Percentiles rank a stretch among this genome's conserved stretches.
Conservation (phyloP, 2,329 filamentous ascomycete species). For the Didymella arachidicola region DNA sequence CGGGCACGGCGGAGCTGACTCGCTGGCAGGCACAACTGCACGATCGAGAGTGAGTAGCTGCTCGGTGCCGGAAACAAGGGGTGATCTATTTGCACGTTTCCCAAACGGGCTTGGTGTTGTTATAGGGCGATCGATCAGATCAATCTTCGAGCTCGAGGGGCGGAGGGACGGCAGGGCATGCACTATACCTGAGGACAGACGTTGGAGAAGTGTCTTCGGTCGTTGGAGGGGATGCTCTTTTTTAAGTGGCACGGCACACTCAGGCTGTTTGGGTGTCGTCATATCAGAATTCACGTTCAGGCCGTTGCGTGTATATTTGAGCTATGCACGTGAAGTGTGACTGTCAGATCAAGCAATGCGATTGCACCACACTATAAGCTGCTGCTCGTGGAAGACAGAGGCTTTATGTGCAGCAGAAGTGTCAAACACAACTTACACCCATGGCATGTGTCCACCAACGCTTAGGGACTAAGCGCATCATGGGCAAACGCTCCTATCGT, state of each 20-base stretch:
- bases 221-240: conserved; percentile 15
- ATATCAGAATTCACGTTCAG: not conserved
- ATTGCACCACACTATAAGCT: not conserved
- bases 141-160: conserved; percentile 6
- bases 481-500: conserved; percentile 1
- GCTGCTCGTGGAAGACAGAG: not conserved
- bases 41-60: not conserved
- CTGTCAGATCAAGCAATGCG: not conserved
- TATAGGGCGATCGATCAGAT: not conserved
- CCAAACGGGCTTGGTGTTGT: conserved; percentile 9
- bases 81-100: not conserved
- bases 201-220: conserved; percentile 25
- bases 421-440: not conserved
- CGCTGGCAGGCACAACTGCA: not conserved
- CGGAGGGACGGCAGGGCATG: conserved; percentile 20
- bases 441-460: conserved; percentile 3
- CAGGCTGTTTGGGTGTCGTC: not conserved
- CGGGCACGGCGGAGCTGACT: conserved; percentile 15
- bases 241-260: not conserved
- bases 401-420: not conserved
- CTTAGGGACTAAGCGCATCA: not conserved
- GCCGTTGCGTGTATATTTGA: not conserved
- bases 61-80: not conserved
- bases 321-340: not conserved
- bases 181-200: conserved; percentile 26